phyloP scores from a whole-genome alignment of 192 early-diverging fungal species.

The Backusella circina region DNA sequence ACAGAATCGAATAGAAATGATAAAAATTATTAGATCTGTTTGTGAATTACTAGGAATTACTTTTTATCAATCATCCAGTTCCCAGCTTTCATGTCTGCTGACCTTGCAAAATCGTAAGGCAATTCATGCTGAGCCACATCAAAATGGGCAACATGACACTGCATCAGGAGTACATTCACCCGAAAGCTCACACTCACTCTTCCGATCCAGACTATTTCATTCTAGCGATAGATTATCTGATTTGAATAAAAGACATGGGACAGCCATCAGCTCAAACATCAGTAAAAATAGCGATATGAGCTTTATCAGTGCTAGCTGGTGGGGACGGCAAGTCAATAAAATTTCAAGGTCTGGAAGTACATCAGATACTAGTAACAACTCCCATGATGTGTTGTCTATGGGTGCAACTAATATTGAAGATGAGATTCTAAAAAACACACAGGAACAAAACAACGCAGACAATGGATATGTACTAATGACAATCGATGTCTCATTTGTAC shows the following conservation, averaged over 20 bases:
- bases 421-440: not conserved
- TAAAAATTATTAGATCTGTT: conserved; percentile 7
- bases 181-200: not conserved
- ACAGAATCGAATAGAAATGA: conserved; percentile 6
- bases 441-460: not conserved
- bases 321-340: not conserved
- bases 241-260: not conserved
- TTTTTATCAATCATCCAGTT: conserved; percentile 14
- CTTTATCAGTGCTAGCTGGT: not conserved
- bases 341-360: not conserved
- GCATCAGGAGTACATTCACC: not conserved
- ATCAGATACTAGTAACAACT: not conserved
- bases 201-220: conserved; percentile 10
- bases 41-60: conserved; percentile 32
- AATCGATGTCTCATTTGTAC: conserved; percentile 17
- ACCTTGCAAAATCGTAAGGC: conserved; percentile 17
- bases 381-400: not conserved
- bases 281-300: not conserved
- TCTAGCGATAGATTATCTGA: conserved; percentile 6
- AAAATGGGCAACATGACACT: not conserved
- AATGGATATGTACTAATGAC: conserved; percentile 11
- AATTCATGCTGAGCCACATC: not conserved
- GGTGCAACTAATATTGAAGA: not conserved
- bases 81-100: conserved; percentile 19
- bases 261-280: not conserved